phyloP scores from a whole-genome alignment of 2,329 filamentous ascomycete species.

The Aspergillus tubingensis region DNA sequence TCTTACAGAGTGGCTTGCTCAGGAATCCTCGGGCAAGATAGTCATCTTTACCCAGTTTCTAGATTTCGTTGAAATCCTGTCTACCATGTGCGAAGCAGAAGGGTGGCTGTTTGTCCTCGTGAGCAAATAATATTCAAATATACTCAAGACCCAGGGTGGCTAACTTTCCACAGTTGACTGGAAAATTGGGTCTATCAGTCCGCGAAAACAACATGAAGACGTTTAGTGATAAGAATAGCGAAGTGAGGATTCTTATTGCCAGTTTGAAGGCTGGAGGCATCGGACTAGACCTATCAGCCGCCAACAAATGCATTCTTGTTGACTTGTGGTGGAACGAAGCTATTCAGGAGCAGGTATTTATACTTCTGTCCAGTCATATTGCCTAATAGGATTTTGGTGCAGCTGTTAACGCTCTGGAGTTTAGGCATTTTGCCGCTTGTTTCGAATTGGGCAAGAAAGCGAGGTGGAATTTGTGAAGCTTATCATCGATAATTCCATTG shows the following conservation, averaged over 20 bases:
- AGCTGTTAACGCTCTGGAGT: not conserved
- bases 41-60: slow-evolving; percentile 64
- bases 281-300: slow-evolving; percentile 62
- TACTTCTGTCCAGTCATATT: not conserved
- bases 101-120: slow-evolving; percentile 45
- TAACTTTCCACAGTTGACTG: slow-evolving; percentile 44
- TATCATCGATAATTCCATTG: slow-evolving; percentile 58
- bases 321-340: slow-evolving; percentile 65
- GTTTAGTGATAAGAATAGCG: slow-evolving; percentile 45
- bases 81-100: slow-evolving; percentile 52
- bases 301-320: slow-evolving; percentile 58
- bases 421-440: slow-evolving; percentile 59
- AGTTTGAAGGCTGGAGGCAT: slow-evolving; percentile 60
- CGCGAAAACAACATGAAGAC: slow-evolving; percentile 50
- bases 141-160: not conserved
- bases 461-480: slow-evolving; percentile 62
- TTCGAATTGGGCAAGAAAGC: slow-evolving; percentile 65
- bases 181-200: slow-evolving; percentile 47
- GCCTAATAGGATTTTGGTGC: slow-evolving; percentile 12
- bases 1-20: slow-evolving; percentile 43
- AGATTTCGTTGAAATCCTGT: slow-evolving; percentile 54
- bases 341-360: slow-evolving; percentile 60
- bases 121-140: not conserved
- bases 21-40: slow-evolving; percentile 55
- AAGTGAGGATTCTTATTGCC: slow-evolving; percentile 54